phyloP scores from a whole-genome alignment of 1,139 yeast genomes.

The Pneumocystis jirovecii region DNA sequence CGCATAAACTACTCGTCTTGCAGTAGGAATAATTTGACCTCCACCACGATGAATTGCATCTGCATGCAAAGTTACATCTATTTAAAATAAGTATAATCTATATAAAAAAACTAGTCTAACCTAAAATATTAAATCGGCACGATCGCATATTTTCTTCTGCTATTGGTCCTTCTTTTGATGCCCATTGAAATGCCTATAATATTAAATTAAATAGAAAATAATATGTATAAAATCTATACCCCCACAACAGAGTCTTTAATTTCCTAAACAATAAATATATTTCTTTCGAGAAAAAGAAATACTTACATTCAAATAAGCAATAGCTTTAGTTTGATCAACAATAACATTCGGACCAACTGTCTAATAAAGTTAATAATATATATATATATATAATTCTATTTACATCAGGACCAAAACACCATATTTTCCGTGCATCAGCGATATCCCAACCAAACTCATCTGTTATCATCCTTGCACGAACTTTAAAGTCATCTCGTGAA shows the following conservation, averaged over 20 bases:
- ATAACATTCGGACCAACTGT: conserved; percentile 88
- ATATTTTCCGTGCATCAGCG: conserved; percentile 98
- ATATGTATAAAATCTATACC: conserved; percentile 11
- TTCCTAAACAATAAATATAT: conserved; percentile 40
- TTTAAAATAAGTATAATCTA: neutral
- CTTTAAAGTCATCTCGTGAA: conserved; percentile 97
- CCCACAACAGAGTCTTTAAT: conserved; percentile 99
- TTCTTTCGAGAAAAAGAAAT: neutral
- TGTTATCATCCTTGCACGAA: conserved; percentile 97
- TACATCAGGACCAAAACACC: conserved; percentile 99
- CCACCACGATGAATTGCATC: conserved; percentile 99
- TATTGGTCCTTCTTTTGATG: conserved; percentile 98
- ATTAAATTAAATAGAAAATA: neutral
- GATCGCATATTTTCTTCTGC: conserved; percentile 94
- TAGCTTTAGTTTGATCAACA: conserved; percentile 99
- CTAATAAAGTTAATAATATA: neutral
- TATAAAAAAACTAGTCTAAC: neutral
- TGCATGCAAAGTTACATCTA: conserved; percentile 97
- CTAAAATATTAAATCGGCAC: conserved; percentile 84
- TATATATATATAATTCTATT: conserved; percentile 14
- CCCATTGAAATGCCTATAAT: conserved; percentile 88
- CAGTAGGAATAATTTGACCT: conserved; percentile 99
- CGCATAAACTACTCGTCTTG: conserved; percentile 99
- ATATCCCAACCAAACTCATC: conserved; percentile 99
- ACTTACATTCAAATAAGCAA: conserved; percentile 52